Conservation (phyloP, 345 rosid genomes). For the Arabis hirsuta region DNA sequence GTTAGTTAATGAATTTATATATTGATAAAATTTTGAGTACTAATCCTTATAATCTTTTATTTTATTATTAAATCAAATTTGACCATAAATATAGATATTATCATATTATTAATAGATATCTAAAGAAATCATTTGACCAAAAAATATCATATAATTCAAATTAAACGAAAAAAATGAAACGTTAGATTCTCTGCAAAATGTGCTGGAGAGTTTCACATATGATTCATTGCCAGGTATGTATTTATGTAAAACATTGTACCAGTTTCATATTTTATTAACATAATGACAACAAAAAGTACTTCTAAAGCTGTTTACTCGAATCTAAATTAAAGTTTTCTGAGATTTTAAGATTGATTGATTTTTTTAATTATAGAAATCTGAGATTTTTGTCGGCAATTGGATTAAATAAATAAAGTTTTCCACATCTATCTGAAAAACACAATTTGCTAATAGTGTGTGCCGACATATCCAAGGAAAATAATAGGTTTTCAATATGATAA, state of each 20-base stretch:
- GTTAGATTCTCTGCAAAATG: conserved; percentile 28
- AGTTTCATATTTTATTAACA: conserved; percentile 21
- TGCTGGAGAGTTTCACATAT: conserved; percentile 10
- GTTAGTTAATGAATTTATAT: conserved; percentile 26
- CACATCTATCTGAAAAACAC: not conserved
- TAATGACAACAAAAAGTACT: conserved; percentile 20
- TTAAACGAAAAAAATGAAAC: conserved; percentile 1
- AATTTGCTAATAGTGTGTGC: not conserved
- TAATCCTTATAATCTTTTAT: not conserved
- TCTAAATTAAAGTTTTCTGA: conserved; percentile 26
- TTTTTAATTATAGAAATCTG: not conserved
- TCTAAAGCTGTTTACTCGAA: conserved; percentile 27
- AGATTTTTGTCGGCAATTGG: conserved; percentile 28
- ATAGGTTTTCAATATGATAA: not conserved
- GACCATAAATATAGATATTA: too few relatives aligned
- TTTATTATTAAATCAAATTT: not conserved
- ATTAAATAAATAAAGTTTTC: conserved; percentile 8
- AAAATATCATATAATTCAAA: not conserved
- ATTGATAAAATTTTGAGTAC: not conserved
- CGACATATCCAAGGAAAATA: conserved; percentile 1
- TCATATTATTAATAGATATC: too few relatives aligned
- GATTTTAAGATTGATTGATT: conserved; percentile 30
- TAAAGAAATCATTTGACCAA: too few relatives aligned
- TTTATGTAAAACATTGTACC: conserved; percentile 13
- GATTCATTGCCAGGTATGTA: conserved; percentile 25